phyloP scores from a whole-genome alignment of 2,329 filamentous ascomycete genomes.

The Zymoseptoria tritici region DNA sequence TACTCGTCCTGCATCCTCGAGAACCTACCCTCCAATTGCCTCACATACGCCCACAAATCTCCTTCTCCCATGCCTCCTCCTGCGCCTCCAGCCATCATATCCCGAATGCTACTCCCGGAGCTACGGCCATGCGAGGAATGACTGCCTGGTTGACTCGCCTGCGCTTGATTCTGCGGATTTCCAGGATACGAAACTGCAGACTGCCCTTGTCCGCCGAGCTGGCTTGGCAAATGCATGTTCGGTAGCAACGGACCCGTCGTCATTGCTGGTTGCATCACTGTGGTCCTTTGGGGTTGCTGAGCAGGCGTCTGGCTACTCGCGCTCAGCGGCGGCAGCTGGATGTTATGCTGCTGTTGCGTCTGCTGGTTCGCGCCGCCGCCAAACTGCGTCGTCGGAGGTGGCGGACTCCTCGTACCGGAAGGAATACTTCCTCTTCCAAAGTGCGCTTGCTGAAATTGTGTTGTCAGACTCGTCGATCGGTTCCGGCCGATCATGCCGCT shows the following conservation, averaged over 20 bases:
- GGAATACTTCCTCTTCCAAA: constrained; percentile 48
- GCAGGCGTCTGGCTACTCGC: constrained; percentile 18
- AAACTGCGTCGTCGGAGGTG: constrained; percentile 35
- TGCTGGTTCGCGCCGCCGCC: constrained; percentile 23
- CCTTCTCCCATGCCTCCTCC: constrained; percentile 32
- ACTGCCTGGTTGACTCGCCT: constrained; percentile 42
- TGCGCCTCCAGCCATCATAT: constrained; percentile 48
- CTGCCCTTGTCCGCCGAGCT: not conserved
- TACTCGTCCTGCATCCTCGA: constrained; percentile 42
- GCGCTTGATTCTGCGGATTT: constrained; percentile 1
- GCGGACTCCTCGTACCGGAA: constrained; percentile 45
- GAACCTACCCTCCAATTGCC: constrained; percentile 55
- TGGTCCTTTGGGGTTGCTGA: constrained; percentile 14
- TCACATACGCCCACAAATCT: constrained; percentile 65
- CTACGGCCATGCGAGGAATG: constrained; percentile 48
- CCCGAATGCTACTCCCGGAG: constrained; percentile 55
- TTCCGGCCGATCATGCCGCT: constrained; percentile 41
- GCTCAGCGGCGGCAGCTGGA: constrained; percentile 34
- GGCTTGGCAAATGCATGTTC: constrained; percentile 34
- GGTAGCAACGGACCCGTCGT: constrained; percentile 31
- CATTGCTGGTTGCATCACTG: constrained; percentile 14
- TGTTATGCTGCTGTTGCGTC: constrained; percentile 20
- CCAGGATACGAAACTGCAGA: not conserved
- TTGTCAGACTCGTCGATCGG: constrained; percentile 58
- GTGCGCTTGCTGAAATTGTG: constrained; percentile 59